These are phyloP conservation scores for Rosa rugosa DNA, from an alignment of 306 rosid genomes.

Conservation along the genomic window DNA sequence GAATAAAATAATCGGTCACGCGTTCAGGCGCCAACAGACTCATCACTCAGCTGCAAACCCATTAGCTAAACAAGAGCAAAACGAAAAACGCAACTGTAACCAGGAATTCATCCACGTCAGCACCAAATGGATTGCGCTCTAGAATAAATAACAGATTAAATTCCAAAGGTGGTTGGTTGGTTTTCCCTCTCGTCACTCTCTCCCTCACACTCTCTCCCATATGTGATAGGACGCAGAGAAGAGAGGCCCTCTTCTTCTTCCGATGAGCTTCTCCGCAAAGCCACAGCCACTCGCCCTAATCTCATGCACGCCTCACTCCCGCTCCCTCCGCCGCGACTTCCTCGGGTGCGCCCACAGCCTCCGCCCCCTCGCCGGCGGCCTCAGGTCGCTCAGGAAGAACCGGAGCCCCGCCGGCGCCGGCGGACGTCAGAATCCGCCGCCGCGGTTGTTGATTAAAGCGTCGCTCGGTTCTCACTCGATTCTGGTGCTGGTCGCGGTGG, in stretches of 20 bases:
- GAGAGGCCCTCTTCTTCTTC: constrained; percentile 20
- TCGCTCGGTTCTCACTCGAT: constrained; percentile 49
- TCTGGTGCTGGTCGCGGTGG: constrained; percentile 49
- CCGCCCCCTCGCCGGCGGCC: constrained; percentile 37
- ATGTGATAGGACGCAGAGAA: constrained; percentile 3
- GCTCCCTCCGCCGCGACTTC: constrained; percentile 49
- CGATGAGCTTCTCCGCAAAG: constrained; percentile 50
- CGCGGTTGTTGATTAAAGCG: constrained; percentile 57
- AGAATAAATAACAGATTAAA: not conserved
- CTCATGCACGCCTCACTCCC: constrained; percentile 34
- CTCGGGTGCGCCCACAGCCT: constrained; percentile 56
- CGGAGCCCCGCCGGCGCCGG: not conserved
- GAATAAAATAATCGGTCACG: not conserved
- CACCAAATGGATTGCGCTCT: constrained; percentile 23
- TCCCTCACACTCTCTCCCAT: constrained; percentile 13
- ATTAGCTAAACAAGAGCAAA: too few species aligned
- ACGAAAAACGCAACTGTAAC: not conserved
- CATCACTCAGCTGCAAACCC: not conserved
- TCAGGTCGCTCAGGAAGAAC: constrained; percentile 39
- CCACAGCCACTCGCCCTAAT: constrained; percentile 40
- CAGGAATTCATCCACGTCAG: constrained; percentile 29
- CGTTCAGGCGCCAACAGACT: not conserved
- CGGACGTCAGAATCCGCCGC: constrained; percentile 32
- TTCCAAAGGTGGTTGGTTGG: constrained; percentile 3
- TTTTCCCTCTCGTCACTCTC: constrained; percentile 5